Percentiles rank a stretch among this genome's conserved stretches.
Evolutionary conservation across 192 early-diverging fungal species (phyloP).

Genomic region (Neocallimastix lanati): DNA sequence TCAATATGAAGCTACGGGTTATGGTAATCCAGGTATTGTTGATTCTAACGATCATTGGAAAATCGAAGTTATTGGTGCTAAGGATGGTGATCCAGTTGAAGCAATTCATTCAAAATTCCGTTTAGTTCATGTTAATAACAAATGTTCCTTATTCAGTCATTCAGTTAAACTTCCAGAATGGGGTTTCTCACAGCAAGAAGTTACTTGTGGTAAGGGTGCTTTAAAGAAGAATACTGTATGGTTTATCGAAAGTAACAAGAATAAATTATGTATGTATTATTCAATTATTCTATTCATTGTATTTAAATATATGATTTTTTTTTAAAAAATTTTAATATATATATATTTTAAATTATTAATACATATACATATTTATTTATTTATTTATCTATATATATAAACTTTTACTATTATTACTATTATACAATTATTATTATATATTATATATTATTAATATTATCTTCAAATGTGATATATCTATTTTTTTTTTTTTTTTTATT

Average conservation of each 20-base stretch:
- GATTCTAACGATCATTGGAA: constrained; percentile 88
- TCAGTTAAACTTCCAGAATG: not conserved
- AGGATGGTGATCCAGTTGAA: constrained; percentile 22
- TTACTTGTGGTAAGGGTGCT: constrained; percentile 46
- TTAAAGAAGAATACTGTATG: constrained; percentile 18
- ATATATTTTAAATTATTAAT: too few relatives aligned
- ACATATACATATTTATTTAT: too few relatives aligned
- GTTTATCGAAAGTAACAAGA: constrained; percentile 36
- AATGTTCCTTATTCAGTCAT: not conserved
- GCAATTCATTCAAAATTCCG: constrained; percentile 17
- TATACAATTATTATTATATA: too few relatives aligned
- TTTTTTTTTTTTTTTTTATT: not conserved
- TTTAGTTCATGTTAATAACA: not conserved
- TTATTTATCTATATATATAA: too few relatives aligned
- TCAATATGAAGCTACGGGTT: not conserved
- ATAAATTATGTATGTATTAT: not conserved
- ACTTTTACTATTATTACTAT: too few relatives aligned
- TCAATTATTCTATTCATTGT: too few relatives aligned
- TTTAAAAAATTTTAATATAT: too few relatives aligned
- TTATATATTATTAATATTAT: too few relatives aligned
- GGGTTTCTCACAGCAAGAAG: not conserved
- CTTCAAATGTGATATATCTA: too few relatives aligned
- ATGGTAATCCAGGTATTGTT: constrained; percentile 14
- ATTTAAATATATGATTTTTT: too few relatives aligned
- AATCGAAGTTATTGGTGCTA: constrained; percentile 40